Conservation (phyloP, 805 yeast genomes). For the Candida loeiensis region DNA sequence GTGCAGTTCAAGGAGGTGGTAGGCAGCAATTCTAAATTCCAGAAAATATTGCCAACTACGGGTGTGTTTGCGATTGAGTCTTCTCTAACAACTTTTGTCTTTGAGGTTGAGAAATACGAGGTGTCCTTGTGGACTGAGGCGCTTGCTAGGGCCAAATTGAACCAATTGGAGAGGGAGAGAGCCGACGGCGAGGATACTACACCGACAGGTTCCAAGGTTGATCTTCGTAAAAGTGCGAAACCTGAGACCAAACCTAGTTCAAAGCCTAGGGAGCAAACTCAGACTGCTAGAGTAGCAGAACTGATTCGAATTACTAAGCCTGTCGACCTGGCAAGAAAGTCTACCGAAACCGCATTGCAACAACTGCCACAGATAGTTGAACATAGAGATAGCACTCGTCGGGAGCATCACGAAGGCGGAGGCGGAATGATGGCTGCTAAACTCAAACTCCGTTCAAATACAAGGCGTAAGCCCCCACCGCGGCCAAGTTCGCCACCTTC, state of each 20-base stretch:
- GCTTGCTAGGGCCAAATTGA: slow-evolving; percentile 32
- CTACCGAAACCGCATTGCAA: too few species aligned
- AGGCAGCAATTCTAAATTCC: slow-evolving; percentile 24
- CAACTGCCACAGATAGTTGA: neutral
- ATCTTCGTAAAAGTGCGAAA: neutral
- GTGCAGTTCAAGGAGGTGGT: slow-evolving; percentile 59
- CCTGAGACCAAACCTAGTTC: neutral
- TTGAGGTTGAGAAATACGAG: slow-evolving; percentile 53
- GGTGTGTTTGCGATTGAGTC: slow-evolving; percentile 59
- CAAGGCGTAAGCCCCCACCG: slow-evolving; percentile 32
- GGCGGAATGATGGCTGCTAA: slow-evolving; percentile 15
- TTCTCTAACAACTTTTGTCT: slow-evolving; percentile 49
- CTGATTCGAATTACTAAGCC: neutral
- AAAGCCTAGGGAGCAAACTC: neutral
- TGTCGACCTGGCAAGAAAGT: neutral
- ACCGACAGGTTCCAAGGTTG: neutral
- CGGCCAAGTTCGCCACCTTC: slow-evolving; percentile 25
- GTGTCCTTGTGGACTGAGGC: slow-evolving; percentile 56
- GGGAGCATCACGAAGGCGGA: slow-evolving; percentile 10
- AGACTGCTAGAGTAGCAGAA: neutral
- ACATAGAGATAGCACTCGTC: slow-evolving; percentile 1
- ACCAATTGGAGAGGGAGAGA: slow-evolving; percentile 19
- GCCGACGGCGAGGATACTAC: neutral
- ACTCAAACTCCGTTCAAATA: slow-evolving; percentile 15
- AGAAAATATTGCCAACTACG: slow-evolving; percentile 32